Conservation (phyloP, 2,329 filamentous ascomycete species). For the Claviceps africana region DNA sequence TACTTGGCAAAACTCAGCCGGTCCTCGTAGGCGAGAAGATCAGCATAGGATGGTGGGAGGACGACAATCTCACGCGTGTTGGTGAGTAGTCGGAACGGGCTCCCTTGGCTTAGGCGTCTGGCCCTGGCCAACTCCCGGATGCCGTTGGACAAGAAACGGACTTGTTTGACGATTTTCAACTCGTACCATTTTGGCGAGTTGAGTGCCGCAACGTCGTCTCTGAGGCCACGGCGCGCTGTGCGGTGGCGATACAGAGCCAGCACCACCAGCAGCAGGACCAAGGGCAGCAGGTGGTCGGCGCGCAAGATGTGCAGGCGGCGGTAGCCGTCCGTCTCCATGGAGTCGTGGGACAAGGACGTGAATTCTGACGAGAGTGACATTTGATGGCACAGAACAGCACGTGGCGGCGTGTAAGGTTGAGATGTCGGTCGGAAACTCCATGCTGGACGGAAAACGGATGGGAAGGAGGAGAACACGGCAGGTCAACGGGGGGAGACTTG, state of each 20-base stretch:
- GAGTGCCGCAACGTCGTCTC: neutral
- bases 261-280: constrained; percentile 38
- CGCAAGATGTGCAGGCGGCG: neutral
- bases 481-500: neutral
- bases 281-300: constrained; percentile 24
- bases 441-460: neutral
- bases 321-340: neutral
- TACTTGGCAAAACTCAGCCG: constrained; percentile 6
- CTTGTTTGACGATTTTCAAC: constrained; percentile 4
- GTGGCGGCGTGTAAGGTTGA: neutral
- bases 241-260: constrained; percentile 4
- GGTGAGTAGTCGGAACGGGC: constrained; percentile 6
- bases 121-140: constrained; percentile 5
- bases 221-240: neutral
- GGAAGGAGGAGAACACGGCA: neutral
- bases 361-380: neutral
- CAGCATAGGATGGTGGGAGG: constrained; percentile 6
- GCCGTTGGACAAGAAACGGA: constrained; percentile 4
- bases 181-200: constrained; percentile 7
- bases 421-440: neutral
- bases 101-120: neutral
- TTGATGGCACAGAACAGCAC: neutral
- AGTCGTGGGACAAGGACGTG: neutral
- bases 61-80: constrained; percentile 7
- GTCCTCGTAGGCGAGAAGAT: constrained; percentile 3